Evolutionary conservation across 441 rosid species (phyloP), one percentile per base, ranked within the genome.

Genomic region (Euphorbia celastroides): DNA sequence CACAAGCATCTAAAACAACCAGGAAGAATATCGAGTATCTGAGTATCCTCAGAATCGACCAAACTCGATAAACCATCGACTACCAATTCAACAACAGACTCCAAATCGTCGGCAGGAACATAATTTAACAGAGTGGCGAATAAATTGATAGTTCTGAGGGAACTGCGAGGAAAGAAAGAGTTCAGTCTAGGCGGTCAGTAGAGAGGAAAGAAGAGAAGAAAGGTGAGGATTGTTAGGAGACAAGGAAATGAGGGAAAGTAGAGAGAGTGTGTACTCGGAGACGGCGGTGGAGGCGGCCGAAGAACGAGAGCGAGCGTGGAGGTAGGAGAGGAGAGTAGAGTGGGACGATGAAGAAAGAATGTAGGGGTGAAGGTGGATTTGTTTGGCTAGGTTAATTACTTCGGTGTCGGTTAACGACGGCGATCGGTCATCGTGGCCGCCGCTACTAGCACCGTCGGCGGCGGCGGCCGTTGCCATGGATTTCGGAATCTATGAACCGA

Each of bases 11-110:
- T 74, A 26, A 88, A 77, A 74, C 92, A 83, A 62, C 70, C 72
- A 7, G 96, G 96, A 74, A 91, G 70, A 68, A 88, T 70, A 70
- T 88, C 92, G 44, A 91, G 81, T 77, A 88, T 58, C 75, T 88
- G 93, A 10, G 93, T 80, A 27, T 91, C 97, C 56, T 86, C 95
- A 5, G 81, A 67, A 32, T 63, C 70, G 10, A 52, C 66, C 36
- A 83, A 42, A n/a, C 54, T 67, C 2, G 75, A 50, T 22, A 77
- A 72, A 73, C 57, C 67, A 0, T 54, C 69, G 17, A 79, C 63
- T 27, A 86, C 76, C 31, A 78, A 77, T 51, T 86, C 87, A 17
- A 76, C 74, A 6, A 83, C 52, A 0, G 77, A 51, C 61, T 75
- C 70, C 34, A 88, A 65, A 54, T 85, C 88, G 16, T 67, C 54